phyloP scores from a whole-genome alignment of 805 yeast species.

The Priceomyces medius region DNA sequence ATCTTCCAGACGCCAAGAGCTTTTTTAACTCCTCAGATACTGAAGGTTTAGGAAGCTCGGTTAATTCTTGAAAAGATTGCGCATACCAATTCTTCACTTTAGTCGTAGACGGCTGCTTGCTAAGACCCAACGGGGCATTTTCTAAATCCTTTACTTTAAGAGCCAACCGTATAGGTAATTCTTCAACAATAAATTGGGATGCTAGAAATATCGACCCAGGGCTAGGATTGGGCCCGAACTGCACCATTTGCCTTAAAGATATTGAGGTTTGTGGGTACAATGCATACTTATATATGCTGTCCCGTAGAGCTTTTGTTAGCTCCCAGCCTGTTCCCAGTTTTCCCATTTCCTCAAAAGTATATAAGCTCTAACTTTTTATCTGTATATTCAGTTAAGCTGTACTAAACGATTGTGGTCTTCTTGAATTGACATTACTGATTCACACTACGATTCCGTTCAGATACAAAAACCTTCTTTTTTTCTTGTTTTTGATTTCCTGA shows the following conservation, averaged over 20 bases:
- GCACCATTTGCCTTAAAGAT: conserved; percentile 85
- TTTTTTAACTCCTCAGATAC: conserved; percentile 43
- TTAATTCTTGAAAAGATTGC: conserved; percentile 81
- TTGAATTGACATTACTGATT: too few species aligned
- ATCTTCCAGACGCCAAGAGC: conserved; percentile 21
- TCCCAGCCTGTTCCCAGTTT: conserved; percentile 49
- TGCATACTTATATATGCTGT: conserved; percentile 63
- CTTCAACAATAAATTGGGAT: conserved; percentile 80
- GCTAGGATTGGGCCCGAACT: conserved; percentile 76
- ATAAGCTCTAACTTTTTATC: too few species aligned
- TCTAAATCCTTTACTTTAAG: conserved; percentile 84
- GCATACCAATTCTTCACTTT: conserved; percentile 88
- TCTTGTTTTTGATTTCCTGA: too few species aligned
- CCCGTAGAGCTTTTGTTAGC: conserved; percentile 48
- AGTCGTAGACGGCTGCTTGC: conserved; percentile 69
- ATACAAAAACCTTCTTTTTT: too few species aligned
- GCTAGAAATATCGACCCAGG: conserved; percentile 81
- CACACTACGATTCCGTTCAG: too few species aligned
- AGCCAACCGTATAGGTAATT: conserved; percentile 82
- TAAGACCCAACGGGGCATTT: conserved; percentile 71
- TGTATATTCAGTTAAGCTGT: too few species aligned
- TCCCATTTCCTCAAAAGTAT: too few species aligned
- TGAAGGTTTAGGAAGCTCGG: conserved; percentile 59
- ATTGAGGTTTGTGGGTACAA: conserved; percentile 79
- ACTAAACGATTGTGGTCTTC: too few species aligned